Conservation (phyloP, 495 filamentous ascomycete genomes). For the Tetracladium setigerum region DNA sequence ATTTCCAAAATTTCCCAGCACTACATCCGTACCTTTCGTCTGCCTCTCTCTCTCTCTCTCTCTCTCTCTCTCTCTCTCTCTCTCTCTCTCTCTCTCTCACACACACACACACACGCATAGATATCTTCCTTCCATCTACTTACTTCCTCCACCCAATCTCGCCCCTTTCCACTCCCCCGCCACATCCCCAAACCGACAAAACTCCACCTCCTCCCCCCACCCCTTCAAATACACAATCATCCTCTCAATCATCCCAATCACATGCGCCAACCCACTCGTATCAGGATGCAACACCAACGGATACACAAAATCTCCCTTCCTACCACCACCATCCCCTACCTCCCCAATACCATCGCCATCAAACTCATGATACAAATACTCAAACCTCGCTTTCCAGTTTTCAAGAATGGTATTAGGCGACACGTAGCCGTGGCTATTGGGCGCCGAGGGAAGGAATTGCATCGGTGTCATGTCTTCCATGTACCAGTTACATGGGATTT, state of each 20-base stretch:
- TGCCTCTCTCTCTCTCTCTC: no score
- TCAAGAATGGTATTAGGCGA: conserved; percentile 46
- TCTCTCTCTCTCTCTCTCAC: no score
- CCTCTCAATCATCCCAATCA: conserved; percentile 47
- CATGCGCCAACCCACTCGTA: conserved; percentile 50
- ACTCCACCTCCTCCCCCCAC: conserved; percentile 42
- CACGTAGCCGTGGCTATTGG: conserved; percentile 51
- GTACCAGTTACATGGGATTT: conserved; percentile 52
- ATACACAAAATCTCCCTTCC: conserved; percentile 43
- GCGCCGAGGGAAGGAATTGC: conserved; percentile 47
- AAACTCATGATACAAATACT: conserved; percentile 53
- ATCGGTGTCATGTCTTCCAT: conserved; percentile 49
- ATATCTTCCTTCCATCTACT: neutral
- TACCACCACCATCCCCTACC: no score
- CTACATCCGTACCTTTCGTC: no score
- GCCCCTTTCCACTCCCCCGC: conserved; percentile 31
- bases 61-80: no score
- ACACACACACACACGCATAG: neutral
- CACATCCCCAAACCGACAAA: conserved; percentile 30
- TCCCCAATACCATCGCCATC: conserved; percentile 21
- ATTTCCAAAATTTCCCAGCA: no score
- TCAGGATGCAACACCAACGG: conserved; percentile 56
- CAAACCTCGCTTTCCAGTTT: conserved; percentile 52
- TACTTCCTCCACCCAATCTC: neutral
- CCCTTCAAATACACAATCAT: conserved; percentile 46